Evolutionary conservation across 345 rosid species (phyloP).

Genomic region (Pistacia integerrima): DNA sequence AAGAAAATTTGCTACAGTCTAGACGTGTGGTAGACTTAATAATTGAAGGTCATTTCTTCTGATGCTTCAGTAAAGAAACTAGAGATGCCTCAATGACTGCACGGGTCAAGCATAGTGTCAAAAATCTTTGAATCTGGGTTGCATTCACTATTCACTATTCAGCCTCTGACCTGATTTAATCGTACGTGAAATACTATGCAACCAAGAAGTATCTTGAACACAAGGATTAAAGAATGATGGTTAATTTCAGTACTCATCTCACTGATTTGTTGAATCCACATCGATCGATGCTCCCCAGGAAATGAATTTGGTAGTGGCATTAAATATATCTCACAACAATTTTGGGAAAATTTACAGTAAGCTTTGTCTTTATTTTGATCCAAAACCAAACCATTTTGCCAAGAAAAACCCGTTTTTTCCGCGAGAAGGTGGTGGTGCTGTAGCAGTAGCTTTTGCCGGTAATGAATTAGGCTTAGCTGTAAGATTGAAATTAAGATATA

Average conservation of each 20-base stretch:
- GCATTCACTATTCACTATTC: no score
- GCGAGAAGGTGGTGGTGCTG: constrained; percentile 26
- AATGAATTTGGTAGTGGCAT: no score
- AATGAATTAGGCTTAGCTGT: constrained; percentile 40
- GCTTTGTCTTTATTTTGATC: constrained; percentile 40
- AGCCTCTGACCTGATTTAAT: no score
- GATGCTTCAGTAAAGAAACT: not conserved
- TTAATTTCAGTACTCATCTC: no score
- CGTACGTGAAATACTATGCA: no score
- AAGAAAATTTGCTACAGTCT: not conserved
- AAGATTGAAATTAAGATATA: constrained; percentile 3
- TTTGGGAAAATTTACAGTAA: constrained; percentile 2
- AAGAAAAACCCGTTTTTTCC: constrained; percentile 58
- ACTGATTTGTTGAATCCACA: no score
- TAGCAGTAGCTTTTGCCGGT: constrained; percentile 28
- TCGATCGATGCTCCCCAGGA: no score
- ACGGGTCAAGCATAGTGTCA: not conserved
- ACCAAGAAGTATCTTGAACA: no score
- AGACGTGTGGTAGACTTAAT: not conserved
- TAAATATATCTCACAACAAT: no score
- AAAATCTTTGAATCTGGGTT: not conserved
- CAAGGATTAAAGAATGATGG: no score
- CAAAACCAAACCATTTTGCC: constrained; percentile 60
- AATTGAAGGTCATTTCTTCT: not conserved
- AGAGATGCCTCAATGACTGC: not conserved